Base-by-base conservation (phyloP, 202 grass and related monocot genomes). In the Eragrostis tef region DNA sequence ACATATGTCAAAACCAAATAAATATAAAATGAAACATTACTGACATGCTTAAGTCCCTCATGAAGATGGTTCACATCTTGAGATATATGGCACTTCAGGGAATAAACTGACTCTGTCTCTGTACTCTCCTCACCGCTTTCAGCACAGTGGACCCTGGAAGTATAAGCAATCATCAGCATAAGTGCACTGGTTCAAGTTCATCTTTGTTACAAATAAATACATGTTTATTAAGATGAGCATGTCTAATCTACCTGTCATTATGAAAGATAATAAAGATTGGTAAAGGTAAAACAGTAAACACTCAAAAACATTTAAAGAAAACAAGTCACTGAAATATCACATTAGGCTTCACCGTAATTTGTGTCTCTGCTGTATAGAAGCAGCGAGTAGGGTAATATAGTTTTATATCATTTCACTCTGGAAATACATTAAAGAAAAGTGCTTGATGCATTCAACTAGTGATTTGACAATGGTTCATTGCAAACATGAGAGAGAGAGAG, bases 31-130 rank as follows among this genome's bases (percentile, higher is more conserved):
- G 12, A 58, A 74, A 77, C 15, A 44, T 27, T 54, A 83, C 92
- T 86, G 79, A 99, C 96, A 84, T 91, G 91, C 81, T 87, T 99
- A 48, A 96, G 89, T 75, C 97, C 97, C 77, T 99, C 97, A 47
- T 99, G 97, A 77, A 99, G 89, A 76, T 99, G 97, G 89, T 99
- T 99, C 50, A 99, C 91, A 81, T 99, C 97, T 2, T 96, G 93
- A 78, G 97, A 99, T 88, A 99, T 96, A 89, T 99, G 97, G 34
- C 97, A 99, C 84, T 99, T 99, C 15, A 99, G 78, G 62, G 97
- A 87, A 92, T 90, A 96, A 62, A 99, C 91, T 41, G 87, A 92
- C 81, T 99, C 97, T 70, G 73, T 83, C 83, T 93, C 97, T 57
- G 67, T 87, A 79, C 89, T 93, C 78, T 96, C 97, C 81, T 99